Base-by-base conservation (phyloP, 257 asterid species). In the Lycium barbarum region DNA sequence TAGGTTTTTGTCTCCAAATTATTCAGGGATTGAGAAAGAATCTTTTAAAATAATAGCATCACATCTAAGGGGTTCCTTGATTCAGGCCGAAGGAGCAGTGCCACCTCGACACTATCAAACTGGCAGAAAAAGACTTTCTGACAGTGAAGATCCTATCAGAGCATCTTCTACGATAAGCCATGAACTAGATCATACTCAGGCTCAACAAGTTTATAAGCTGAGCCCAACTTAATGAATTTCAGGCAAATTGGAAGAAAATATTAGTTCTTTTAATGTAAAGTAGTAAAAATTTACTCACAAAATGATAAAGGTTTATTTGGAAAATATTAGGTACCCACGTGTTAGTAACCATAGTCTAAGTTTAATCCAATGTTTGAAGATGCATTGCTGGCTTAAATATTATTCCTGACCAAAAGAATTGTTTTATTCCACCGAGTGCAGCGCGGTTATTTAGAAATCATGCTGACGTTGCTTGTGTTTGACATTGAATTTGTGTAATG, bases 61-160 rank as follows among this genome's bases (percentile, higher is more conserved):
- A 13, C 17, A 2, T 22, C n/a, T 47, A 65, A 22, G 45, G 51
- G 47, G 3, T 1, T 85, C 70, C 73, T 67, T 38, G 20, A 7
- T 51, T 40, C 82, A 66, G 66, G 83, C 61, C 53, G 15, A 72
- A 72, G 80, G 36, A 72, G 58, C 18, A 72, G 45, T 45, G 58
- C 58, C 38, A 45, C 15, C 36, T 9, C 13, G n/a, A 10, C 38
- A n/a, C 80, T 45, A 20, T 18, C 55, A 72, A 72, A 71, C 14
- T 71, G 79, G 36, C 17, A 4, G 57, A 40, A 71, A 71, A 71
- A 38, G 55, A 9, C 35, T 40, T 71, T 18, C 35, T 9, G 79
- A 71, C 59, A 58, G 20, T 45, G 59, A 45, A 72, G 11, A n/a
- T 45, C 58, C 58, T 58, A n/a, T 36, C 58, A 72, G 58, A 20